Evolutionary conservation across 2,329 filamentous ascomycete genomes (phyloP).

Genomic region (Xylaria sp.): DNA sequence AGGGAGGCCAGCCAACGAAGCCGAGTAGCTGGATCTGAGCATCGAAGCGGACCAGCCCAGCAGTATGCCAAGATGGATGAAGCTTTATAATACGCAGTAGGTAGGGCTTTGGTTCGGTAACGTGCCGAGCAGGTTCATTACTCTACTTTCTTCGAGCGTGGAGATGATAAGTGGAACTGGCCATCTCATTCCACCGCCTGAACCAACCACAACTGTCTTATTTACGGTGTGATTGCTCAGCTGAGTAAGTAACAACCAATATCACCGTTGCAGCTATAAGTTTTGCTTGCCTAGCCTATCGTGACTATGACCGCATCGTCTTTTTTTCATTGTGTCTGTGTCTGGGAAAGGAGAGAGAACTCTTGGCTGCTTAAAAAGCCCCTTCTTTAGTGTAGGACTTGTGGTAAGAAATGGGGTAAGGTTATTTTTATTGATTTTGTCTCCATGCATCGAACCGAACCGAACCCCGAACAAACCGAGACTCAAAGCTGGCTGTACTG

Average conservation of each 20-base stretch:
- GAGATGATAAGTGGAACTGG: neutral
- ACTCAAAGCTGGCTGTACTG: neutral
- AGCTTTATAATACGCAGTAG: neutral
- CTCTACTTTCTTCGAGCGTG: neutral
- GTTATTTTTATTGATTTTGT: no score
- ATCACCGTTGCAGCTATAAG: neutral
- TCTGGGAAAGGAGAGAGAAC: neutral
- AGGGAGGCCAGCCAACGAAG: neutral
- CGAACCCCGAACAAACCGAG: neutral
- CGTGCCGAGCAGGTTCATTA: neutral
- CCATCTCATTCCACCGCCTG: neutral
- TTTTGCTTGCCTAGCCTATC: neutral
- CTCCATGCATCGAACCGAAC: no score
- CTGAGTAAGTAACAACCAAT: neutral
- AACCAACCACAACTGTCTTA: neutral
- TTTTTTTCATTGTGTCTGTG: neutral
- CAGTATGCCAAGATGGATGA: neutral
- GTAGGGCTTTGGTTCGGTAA: neutral
- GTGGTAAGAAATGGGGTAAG: no score
- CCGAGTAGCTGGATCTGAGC: neutral
- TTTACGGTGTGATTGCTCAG: conserved; percentile 1
- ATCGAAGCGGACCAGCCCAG: neutral
- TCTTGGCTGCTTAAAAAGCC: neutral
- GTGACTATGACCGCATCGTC: neutral
- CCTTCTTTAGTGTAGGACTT: no score